Conservation (phyloP, 257 asterid species). For the Nicotiana noctiflora region DNA sequence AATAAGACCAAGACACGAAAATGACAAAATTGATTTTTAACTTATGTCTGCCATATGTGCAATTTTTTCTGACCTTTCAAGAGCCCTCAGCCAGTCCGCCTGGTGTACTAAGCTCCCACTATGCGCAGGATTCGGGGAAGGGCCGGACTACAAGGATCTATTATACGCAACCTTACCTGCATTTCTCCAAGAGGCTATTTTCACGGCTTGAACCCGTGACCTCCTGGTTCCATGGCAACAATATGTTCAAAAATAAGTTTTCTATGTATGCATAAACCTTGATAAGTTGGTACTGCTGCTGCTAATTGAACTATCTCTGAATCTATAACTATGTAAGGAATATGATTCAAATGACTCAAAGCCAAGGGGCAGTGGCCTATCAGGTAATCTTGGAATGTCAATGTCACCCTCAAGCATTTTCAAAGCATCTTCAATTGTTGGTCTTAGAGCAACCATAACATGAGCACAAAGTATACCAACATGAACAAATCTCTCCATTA, state of each 20-base stretch:
- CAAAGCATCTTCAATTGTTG: conserved; percentile 49
- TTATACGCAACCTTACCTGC: too few relatives aligned
- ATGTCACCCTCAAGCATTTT: conserved; percentile 68
- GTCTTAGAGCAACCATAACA: conserved; percentile 58
- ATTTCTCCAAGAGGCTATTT: too few relatives aligned
- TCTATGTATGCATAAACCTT: not conserved
- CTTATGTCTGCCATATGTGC: not conserved
- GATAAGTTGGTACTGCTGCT: not conserved
- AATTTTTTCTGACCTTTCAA: not conserved
- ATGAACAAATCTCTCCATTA: conserved; percentile 47
- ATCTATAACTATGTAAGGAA: conserved; percentile 3
- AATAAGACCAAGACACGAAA: not conserved
- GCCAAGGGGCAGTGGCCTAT: conserved; percentile 42
- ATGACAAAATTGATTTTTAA: not conserved
- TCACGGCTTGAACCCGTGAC: too few relatives aligned
- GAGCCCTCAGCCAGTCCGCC: too few relatives aligned
- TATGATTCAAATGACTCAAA: conserved; percentile 21
- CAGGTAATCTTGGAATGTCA: conserved; percentile 46
- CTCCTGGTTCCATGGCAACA: not conserved
- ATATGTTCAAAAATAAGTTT: not conserved
- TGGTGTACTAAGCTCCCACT: too few relatives aligned
- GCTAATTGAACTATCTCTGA: conserved; percentile 2
- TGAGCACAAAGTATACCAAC: conserved; percentile 61
- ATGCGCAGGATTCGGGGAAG: too few relatives aligned
- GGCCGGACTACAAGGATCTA: too few relatives aligned